Evolutionary conservation across 192 early-diverging fungal species (phyloP), one percentile per base, ranked within the genome.

Genomic region (Cladochytrium replicatum): DNA sequence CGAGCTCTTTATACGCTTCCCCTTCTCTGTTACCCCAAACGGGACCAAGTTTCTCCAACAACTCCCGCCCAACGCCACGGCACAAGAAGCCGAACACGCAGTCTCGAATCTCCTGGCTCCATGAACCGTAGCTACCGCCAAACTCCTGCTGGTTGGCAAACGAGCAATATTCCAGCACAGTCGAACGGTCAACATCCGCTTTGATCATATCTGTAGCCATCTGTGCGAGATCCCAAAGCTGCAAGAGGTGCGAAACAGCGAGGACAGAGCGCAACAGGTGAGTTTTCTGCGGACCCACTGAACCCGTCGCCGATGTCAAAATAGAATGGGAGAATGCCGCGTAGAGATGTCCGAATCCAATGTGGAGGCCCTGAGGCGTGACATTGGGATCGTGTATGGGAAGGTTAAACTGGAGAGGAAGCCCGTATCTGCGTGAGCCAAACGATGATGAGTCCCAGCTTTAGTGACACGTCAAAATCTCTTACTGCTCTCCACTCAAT

Each of bases 301-400:
- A n/a, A n/a, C n/a, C n/a, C n/a, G n/a, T n/a, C n/a, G n/a, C n/a
- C n/a, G n/a, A n/a, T n/a, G n/a, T n/a, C n/a, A n/a, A n/a, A n/a
- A n/a, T n/a, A 19, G 4, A 21, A 6, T 2, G 17, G 22, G 38
- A 41, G 22, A 41, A 21, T 15, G 49, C 47, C 11, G 67, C 64
- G 53, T 80, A 80, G 38, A 79, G 61, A 23, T 66, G 57, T 9
- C 71, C 72, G 37, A 80, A 52, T 2, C 69, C 72, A 32, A 80
- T 58, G 4, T 52, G 37, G 23, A 80, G 57, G 23, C 77, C 77
- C 29, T 74, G 66, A 7, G 58, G 43, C 4, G 62, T 79, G 31
- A 80, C 34, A 58, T 80, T 65, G 6, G 68, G 63, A 51, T 80
- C 77, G 13, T 48, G 40, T 21, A 57, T 43, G 9, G 54, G 55